Evolutionary conservation across 2,329 filamentous ascomycete species (phyloP), one percentile per base, ranked within the genome.

Genomic region (Talaromyces pinophilus): DNA sequence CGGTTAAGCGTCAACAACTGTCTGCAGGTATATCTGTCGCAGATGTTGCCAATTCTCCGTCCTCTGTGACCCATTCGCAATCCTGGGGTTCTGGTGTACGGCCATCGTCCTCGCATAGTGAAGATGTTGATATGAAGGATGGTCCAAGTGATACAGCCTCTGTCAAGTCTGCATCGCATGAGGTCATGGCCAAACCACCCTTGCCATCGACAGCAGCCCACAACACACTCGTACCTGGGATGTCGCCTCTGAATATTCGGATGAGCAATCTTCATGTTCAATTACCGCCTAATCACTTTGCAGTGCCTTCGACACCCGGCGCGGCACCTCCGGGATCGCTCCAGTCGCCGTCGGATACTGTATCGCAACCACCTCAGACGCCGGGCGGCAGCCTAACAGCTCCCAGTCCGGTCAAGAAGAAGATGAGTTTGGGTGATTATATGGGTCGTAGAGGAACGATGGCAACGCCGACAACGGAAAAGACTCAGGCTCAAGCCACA

Each of bases 331-430:
- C 75, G 35, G 72, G 74, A 6, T 70, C 71, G 6, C 44, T 74
- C 7, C 71, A 75, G 55, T 76, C 74, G 17, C 74, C 73, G 7
- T 73, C 71, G 69, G 74, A 76, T 44, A 67, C 73, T 19, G 68
- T 72, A 13, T 73, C 74, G 42, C 70, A 69, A 42, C 60, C 67
- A 44, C 48, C 71, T 8, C 71, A 74, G 30, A 65, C 72, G 28
- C 69, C 74, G 11, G 70, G 72, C 5, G 70, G 75, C n/a, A 72
- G 72, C 48, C 68, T 77, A 8, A 74, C 78, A 7, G 78, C 79
- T n/a, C 79, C 82, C 30, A 83, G 80, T 69, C 82, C 82, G 2
- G 77, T 79, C 19, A 83, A 83, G 72, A 84, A 84, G 72, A 84
- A 84, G 68, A 75, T 84, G 59, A 84, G 80, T 69, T 71, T 84